These are phyloP conservation scores for Ganoderma sinense DNA, from an alignment of 1,284 basidiomycete species.

Conservation along the genomic window DNA sequence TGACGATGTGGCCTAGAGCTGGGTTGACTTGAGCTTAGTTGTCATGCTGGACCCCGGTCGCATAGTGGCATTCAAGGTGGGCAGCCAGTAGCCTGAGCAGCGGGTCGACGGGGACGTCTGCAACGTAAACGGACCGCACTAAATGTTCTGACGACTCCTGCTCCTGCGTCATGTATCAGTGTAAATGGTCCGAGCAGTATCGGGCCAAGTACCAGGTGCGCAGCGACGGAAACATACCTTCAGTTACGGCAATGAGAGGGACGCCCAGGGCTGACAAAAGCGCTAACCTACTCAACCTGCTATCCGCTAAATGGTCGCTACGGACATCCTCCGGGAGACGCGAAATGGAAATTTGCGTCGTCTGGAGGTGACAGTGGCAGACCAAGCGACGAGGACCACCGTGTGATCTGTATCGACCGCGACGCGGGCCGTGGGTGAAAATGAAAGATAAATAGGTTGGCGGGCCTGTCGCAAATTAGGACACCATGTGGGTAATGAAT, in stretches of 20 bases:
- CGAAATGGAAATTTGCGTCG: slow-evolving; percentile 26
- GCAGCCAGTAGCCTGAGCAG: not conserved
- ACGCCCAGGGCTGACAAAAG: slow-evolving; percentile 12
- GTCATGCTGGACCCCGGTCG: slow-evolving; percentile 15
- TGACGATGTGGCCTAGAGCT: not conserved
- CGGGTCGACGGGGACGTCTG: not conserved
- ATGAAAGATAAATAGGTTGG: slow-evolving; percentile 10
- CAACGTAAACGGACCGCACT: slow-evolving; percentile 12
- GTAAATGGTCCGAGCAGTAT: slow-evolving; percentile 11
- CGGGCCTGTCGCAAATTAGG: slow-evolving; percentile 11
- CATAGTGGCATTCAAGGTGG: slow-evolving; percentile 7
- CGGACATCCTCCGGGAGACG: slow-evolving; percentile 16
- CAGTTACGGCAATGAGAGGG: slow-evolving; percentile 9
- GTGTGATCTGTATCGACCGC: slow-evolving; percentile 3
- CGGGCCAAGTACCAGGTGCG: not conserved
- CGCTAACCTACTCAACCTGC: slow-evolving; percentile 16
- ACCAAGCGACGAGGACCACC: slow-evolving; percentile 5
- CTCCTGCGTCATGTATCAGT: slow-evolving; percentile 9
- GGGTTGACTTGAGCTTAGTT: slow-evolving; percentile 2
- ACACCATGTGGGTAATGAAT: slow-evolving; percentile 24
- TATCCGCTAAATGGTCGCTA: slow-evolving; percentile 11
- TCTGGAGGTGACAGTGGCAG: slow-evolving; percentile 16
- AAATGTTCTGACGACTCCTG: slow-evolving; percentile 2
- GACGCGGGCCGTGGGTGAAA: slow-evolving; percentile 16
- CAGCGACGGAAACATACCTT: slow-evolving; percentile 9